Evolutionary conservation across 306 rosid genomes (phyloP), one percentile per base, ranked within the genome.

Genomic region (Malus domestica): DNA sequence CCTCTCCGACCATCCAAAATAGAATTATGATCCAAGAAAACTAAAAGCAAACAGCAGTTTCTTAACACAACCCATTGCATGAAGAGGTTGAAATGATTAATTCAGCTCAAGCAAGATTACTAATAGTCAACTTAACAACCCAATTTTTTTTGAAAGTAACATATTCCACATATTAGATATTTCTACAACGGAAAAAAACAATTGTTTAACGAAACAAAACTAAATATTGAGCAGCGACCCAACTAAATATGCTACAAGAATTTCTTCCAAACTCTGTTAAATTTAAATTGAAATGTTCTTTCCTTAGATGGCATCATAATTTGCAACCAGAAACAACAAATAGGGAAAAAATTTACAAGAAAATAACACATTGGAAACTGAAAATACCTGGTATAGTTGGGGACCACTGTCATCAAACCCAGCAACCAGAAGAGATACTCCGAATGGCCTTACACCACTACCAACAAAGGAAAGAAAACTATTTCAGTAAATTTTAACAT

Each of bases 391-490:
- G 86, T 85, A 95, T 40, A 95, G 67, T 79, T 95, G 99, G 40
- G 99, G 91, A 20, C 99, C 99, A 42, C 89, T 90, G 80, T 90
- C 93, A 81, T 92, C 97, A 76, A 87, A 95, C 67, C 99, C 96
- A 69, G 99, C 97, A 80, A 92, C 92, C 79, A 95, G 89, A 46
- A 95, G 80, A 22, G 99, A 92, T 75, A 95, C 97, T 78, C 99
- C 99, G 78, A 95, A 95, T 23, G 99, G 99, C 89, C 99, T 89
- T 57, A 92, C 99, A 86, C 97, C 99, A 84, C 99, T 95, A 61
- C 78, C 63, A 69, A 76, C 44, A 22, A 38, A 66, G 55, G 19
- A 65, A 49, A 8, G 42, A 38, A 63, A 80, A 81, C 61, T 40
- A 76, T 45, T 60, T 69, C 72, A 61, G 76, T 75, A 63, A 78